A percentile compares a stretch with the other conserved stretches of the same genome.
Conservation (phyloP, 805 yeast species). For the Starmerella roubikii region DNA sequence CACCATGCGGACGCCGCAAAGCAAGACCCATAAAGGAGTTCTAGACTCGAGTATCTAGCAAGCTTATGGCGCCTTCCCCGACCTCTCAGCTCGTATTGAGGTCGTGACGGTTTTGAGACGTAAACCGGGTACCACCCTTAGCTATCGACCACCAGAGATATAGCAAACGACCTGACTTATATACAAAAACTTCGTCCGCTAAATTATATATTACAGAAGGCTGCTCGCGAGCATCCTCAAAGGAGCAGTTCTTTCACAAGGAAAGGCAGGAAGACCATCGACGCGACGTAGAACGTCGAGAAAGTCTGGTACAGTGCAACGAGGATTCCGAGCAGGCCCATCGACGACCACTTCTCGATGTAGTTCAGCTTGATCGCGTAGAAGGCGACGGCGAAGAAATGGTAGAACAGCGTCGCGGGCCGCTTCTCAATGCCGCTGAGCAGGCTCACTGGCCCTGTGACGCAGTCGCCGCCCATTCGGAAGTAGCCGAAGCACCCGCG, state of each 20-base stretch:
- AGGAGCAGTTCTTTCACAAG: conserved; percentile 28
- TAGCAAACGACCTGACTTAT: too few relatives aligned
- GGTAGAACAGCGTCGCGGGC: conserved; percentile 64
- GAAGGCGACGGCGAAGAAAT: conserved; percentile 82
- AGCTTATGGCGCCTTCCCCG: too few relatives aligned
- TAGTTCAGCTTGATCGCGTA: conserved; percentile 65
- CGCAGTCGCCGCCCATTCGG: conserved; percentile 68
- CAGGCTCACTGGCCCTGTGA: conserved; percentile 66
- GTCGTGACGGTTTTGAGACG: too few relatives aligned
- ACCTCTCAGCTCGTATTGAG: too few relatives aligned
- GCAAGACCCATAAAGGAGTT: too few relatives aligned
- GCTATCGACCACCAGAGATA: too few relatives aligned
- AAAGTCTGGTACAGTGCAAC: conserved; percentile 57
- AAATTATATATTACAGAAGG: too few relatives aligned
- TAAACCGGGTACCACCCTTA: too few relatives aligned
- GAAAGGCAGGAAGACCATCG: conserved; percentile 67
- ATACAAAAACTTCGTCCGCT: too few relatives aligned
- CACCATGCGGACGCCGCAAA: too few relatives aligned
- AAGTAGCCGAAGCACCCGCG: conserved; percentile 82
- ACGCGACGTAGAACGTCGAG: conserved; percentile 58
- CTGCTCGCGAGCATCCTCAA: too few relatives aligned
- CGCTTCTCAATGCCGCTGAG: conserved; percentile 68
- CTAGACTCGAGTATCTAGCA: too few relatives aligned
- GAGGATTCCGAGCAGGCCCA: conserved; percentile 54
- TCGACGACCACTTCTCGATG: conserved; percentile 28